Conservation (phyloP, 495 filamentous ascomycete species). For the Talaromyces stipitatus region DNA sequence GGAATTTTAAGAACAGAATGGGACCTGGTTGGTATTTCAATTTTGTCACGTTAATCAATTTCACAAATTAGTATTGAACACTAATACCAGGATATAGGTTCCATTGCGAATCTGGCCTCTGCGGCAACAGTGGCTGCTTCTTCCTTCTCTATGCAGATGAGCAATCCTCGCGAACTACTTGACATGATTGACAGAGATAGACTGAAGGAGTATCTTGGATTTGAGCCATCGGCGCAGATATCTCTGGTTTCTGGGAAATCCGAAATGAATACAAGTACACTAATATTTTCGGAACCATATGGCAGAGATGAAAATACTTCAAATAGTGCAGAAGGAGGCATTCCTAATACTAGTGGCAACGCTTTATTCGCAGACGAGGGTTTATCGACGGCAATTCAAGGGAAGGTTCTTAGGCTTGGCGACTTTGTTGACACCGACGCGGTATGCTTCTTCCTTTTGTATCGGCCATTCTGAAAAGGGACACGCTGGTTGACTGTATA, state of each 20-base stretch:
- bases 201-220: no score
- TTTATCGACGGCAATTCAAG: not conserved
- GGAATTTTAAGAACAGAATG: slow-evolving; percentile 1
- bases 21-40: not conserved
- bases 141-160: not conserved
- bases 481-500: not conserved
- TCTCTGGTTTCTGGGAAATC: no score
- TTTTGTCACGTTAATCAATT: not conserved
- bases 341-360: no score
- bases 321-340: no score
- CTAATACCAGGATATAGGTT: no score
- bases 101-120: not conserved
- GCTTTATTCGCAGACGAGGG: no score
- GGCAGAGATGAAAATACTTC: not conserved
- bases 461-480: no score
- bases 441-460: not conserved
- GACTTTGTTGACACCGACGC: slow-evolving; percentile 30
- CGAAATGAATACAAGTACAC: no score
- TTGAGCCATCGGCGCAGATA: no score
- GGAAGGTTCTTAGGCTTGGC: slow-evolving; percentile 20
- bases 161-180: not conserved
- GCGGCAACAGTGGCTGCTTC: not conserved
- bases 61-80: not conserved
- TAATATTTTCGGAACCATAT: not conserved
- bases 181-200: not conserved